phyloP scores from a whole-genome alignment of 2,329 filamentous ascomycete genomes.

The Ploettnerulaceae sp. region DNA sequence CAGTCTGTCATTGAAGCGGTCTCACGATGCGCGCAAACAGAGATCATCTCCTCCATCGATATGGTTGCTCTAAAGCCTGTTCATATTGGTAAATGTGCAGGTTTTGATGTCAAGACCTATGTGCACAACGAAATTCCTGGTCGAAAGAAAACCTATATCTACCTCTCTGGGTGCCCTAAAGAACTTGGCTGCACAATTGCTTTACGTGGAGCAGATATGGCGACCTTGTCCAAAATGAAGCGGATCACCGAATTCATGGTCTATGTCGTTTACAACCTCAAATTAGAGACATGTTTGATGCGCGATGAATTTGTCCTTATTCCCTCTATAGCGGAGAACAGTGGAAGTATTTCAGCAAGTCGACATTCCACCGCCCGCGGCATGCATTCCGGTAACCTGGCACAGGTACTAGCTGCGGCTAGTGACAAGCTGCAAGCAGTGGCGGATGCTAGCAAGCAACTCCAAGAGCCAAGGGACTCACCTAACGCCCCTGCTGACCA shows the following conservation, averaged over 20 bases:
- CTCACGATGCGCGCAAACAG: constrained; percentile 83
- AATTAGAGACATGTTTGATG: constrained; percentile 90
- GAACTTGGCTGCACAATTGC: constrained; percentile 94
- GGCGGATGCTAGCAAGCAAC: constrained; percentile 13
- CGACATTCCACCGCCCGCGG: constrained; percentile 25
- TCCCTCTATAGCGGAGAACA: constrained; percentile 55
- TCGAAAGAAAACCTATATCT: constrained; percentile 91
- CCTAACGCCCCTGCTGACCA: neutral
- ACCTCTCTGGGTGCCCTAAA: constrained; percentile 82
- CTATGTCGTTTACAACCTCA: constrained; percentile 96
- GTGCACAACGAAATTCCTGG: constrained; percentile 70
- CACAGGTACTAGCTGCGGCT: constrained; percentile 23
- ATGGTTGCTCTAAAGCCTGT: constrained; percentile 75
- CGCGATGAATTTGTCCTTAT: constrained; percentile 87
- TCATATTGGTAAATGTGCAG: constrained; percentile 73
- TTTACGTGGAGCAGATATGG: constrained; percentile 72
- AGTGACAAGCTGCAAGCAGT: constrained; percentile 27
- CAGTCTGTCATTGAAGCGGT: constrained; percentile 93
- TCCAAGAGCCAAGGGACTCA: constrained; percentile 1
- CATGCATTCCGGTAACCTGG: constrained; percentile 6
- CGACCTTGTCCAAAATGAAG: constrained; percentile 74
- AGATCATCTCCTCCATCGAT: constrained; percentile 91
- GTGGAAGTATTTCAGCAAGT: constrained; percentile 37
- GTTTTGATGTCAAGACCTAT: constrained; percentile 94
- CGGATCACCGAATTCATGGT: constrained; percentile 97